phyloP scores from a whole-genome alignment of 1,139 yeast species.

The Hanseniaspora uvarum region DNA sequence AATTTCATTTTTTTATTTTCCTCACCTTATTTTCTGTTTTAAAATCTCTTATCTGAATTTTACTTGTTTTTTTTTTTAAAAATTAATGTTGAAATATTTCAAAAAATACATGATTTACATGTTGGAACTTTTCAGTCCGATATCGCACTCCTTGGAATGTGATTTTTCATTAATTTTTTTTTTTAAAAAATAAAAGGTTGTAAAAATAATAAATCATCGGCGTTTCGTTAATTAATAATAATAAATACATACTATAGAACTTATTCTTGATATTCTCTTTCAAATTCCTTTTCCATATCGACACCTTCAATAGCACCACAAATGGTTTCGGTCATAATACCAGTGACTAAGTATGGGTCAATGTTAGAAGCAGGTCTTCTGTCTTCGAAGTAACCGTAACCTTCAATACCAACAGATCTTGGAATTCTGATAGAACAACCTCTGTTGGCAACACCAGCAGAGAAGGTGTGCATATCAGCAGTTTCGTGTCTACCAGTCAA shows the following conservation, averaged over 20 bases:
- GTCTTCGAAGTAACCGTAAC: slow-evolving; percentile 96
- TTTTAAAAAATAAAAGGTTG: too few relatives aligned
- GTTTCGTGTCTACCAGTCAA: slow-evolving; percentile 98
- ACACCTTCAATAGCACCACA: slow-evolving; percentile 94
- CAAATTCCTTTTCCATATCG: slow-evolving; percentile 82
- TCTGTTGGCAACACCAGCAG: slow-evolving; percentile 98
- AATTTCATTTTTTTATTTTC: too few relatives aligned
- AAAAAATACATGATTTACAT: too few relatives aligned
- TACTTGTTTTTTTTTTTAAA: too few relatives aligned
- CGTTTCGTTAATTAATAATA: not conserved
- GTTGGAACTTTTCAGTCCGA: too few relatives aligned
- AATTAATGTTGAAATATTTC: too few relatives aligned
- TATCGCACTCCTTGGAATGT: too few relatives aligned
- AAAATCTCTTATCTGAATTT: too few relatives aligned
- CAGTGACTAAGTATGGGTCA: slow-evolving; percentile 96
- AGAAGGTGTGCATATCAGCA: slow-evolving; percentile 81
- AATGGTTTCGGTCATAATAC: slow-evolving; percentile 94
- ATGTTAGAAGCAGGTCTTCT: slow-evolving; percentile 99
- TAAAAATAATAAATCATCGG: not conserved
- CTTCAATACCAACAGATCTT: slow-evolving; percentile 96
- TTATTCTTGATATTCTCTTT: slow-evolving; percentile 47
- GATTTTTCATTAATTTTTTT: too few relatives aligned
- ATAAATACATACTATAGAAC: not conserved
- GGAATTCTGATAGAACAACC: slow-evolving; percentile 98
- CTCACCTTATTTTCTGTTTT: too few relatives aligned